phyloP scores from a whole-genome alignment of 176 grass and related monocot genomes.

The Bonia amplexicaulis region DNA sequence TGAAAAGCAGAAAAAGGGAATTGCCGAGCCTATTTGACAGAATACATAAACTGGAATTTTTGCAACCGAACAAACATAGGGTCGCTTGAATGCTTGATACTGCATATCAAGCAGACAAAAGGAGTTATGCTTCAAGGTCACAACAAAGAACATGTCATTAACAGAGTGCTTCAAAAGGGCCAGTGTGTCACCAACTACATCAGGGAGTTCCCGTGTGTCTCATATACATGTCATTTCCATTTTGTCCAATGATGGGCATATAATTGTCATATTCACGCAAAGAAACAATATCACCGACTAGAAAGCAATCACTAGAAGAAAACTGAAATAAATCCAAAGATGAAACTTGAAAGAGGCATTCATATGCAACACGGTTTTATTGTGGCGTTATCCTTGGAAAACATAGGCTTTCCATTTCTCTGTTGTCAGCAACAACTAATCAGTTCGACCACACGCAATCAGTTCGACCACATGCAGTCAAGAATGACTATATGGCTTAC shows the following conservation, averaged over 20 bases:
- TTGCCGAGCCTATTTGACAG: neutral
- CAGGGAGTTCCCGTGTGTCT: neutral
- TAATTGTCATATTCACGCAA: neutral
- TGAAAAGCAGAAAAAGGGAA: neutral
- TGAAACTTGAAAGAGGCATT: neutral
- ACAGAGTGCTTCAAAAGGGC: neutral
- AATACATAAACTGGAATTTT: neutral
- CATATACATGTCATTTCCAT: neutral
- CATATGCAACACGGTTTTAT: neutral
- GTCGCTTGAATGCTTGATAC: neutral
- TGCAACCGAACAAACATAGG: neutral
- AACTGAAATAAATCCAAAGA: neutral
- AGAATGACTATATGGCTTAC: neutral
- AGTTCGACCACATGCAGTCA: neutral
- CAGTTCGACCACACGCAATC: neutral
- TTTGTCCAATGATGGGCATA: neutral
- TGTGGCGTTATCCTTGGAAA: neutral
- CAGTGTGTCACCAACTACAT: neutral
- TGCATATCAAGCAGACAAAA: neutral
- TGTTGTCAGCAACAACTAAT: neutral
- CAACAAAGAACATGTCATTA: neutral
- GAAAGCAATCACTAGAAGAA: neutral
- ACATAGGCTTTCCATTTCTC: neutral
- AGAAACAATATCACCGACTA: neutral
- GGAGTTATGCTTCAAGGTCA: neutral